These are phyloP conservation scores for Vitis cinerea DNA, from an alignment of 164 flowering plant species.

Conservation along the genomic window DNA sequence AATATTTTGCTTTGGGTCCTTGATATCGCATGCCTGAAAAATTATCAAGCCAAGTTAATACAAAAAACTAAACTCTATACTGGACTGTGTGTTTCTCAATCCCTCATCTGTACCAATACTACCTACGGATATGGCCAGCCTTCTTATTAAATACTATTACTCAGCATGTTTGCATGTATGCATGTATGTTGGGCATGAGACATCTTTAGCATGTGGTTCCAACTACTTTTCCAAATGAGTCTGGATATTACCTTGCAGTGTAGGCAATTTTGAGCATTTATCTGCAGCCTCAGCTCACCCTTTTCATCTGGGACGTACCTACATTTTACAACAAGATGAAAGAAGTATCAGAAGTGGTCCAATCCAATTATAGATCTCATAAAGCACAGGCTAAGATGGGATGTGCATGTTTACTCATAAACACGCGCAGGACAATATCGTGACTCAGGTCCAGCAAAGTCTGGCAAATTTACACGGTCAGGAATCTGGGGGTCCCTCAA, in stretches of 20 bases:
- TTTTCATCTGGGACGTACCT: slow-evolving; percentile 75
- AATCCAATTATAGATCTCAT: neutral
- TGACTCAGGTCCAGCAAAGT: slow-evolving; percentile 87
- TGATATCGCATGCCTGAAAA: slow-evolving; percentile 93
- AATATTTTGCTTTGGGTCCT: slow-evolving; percentile 93
- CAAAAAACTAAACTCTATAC: too few relatives aligned
- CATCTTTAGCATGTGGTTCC: neutral
- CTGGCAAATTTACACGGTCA: slow-evolving; percentile 69
- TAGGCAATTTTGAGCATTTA: slow-evolving; percentile 95
- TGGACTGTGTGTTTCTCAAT: too few relatives aligned
- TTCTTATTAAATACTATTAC: too few relatives aligned
- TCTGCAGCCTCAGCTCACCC: slow-evolving; percentile 68
- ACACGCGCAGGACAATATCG: slow-evolving; percentile 98
- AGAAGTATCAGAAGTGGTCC: neutral
- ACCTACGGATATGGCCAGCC: too few relatives aligned
- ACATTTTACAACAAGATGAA: slow-evolving; percentile 4
- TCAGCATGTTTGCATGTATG: neutral
- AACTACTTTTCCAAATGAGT: neutral
- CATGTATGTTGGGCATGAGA: neutral
- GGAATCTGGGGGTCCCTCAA: slow-evolving; percentile 75
- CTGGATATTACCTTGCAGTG: slow-evolving; percentile 78
- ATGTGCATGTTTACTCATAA: slow-evolving; percentile 65
- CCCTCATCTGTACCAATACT: too few relatives aligned
- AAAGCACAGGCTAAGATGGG: slow-evolving; percentile 6
- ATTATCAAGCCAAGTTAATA: neutral